Conservation (phyloP, 495 filamentous ascomycete genomes). For the Symbiotaphrina buchneri region DNA sequence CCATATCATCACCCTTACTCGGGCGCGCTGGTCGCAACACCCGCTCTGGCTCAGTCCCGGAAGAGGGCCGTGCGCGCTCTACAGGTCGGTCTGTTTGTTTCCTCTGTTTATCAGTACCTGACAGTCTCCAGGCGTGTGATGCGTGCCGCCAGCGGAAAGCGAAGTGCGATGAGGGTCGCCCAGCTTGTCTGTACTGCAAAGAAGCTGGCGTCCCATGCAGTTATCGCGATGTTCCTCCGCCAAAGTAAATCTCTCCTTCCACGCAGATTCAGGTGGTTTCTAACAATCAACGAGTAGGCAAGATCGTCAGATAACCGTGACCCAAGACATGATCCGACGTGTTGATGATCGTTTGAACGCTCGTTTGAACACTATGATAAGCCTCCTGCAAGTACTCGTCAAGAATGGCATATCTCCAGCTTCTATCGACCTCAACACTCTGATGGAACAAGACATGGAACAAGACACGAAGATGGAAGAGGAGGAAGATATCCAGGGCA, state of each 20-base stretch:
- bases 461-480: neutral
- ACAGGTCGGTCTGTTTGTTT: no score
- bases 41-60: no score
- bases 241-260: constrained; percentile 26
- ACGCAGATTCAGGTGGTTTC: neutral
- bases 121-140: constrained; percentile 54
- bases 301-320: neutral
- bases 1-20: no score
- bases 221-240: constrained; percentile 42
- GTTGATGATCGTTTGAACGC: neutral
- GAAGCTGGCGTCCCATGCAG: constrained; percentile 33
- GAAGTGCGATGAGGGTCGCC: constrained; percentile 37
- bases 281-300: neutral
- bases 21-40: no score
- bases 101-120: no score
- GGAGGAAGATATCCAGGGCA: neutral
- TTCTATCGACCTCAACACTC: neutral
- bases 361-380: neutral
- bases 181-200: constrained; percentile 19
- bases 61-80: no score
- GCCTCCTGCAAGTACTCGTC: constrained; percentile 1
- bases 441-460: neutral
- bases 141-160: constrained; percentile 45
- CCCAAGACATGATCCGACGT: no score
- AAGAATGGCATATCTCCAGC: neutral